Conservation (phyloP, 2,329 filamentous ascomycete genomes). For the Aspergillus japonicus region DNA sequence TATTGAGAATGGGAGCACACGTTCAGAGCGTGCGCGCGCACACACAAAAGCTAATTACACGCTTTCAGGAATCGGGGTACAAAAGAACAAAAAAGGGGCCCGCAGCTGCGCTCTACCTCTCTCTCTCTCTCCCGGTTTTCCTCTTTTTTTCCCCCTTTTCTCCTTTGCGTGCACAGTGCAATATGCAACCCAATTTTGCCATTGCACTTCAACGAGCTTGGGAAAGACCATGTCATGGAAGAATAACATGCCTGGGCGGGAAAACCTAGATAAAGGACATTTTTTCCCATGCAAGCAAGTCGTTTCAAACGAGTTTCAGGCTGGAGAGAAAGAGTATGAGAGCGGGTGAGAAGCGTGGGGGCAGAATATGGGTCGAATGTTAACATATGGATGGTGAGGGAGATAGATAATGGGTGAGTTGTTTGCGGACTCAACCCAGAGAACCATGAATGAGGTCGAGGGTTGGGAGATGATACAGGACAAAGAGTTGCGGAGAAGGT, state of each 20-base stretch:
- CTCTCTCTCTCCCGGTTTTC: neutral
- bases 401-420: neutral
- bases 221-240: no score
- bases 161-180: neutral
- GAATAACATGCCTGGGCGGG: no score
- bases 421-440: neutral
- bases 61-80: slow-evolving; percentile 5
- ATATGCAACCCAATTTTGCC: neutral
- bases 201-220: no score
- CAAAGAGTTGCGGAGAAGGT: neutral
- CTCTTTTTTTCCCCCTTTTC: no score
- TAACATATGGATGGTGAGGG: neutral
- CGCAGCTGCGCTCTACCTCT: neutral
- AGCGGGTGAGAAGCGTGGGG: neutral
- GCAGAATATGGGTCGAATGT: neutral
- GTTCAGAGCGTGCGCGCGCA: neutral
- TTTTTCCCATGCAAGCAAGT: no score
- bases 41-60: slow-evolving; percentile 14
- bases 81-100: neutral
- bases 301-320: no score
- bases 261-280: no score
- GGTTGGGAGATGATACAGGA: neutral
- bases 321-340: no score
- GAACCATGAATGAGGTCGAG: neutral
- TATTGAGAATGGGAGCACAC: slow-evolving; percentile 10